Conservation (phyloP, 2,329 filamentous ascomycete genomes). For the Elsinoe australis region DNA sequence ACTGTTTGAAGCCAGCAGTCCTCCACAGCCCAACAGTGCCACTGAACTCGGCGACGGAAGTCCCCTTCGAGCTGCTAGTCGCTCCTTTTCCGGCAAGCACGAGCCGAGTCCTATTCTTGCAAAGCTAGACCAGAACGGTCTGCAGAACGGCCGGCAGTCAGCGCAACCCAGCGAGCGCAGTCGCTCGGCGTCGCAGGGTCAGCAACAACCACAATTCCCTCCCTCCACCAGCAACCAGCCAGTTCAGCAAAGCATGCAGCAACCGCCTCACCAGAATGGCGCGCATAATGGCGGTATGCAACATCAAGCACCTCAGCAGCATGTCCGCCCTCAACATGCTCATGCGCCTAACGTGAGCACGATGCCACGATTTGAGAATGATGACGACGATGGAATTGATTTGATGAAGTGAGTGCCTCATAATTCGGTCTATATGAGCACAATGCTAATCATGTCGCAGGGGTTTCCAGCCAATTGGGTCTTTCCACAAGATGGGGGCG, state of each 20-base stretch:
- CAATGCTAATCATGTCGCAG: constrained; percentile 25
- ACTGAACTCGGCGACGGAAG: constrained; percentile 25
- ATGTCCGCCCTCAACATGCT: constrained; percentile 8
- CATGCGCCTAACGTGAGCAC: constrained; percentile 17
- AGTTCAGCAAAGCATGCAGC: neutral
- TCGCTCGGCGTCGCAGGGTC: constrained; percentile 23
- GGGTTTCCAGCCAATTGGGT: constrained; percentile 44
- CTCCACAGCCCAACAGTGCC: constrained; percentile 23
- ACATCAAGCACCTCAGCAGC: constrained; percentile 11
- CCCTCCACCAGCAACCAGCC: neutral
- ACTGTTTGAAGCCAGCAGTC: constrained; percentile 30
- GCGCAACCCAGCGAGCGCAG: constrained; percentile 22
- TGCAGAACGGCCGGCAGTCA: constrained; percentile 13
- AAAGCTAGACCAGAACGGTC: constrained; percentile 10
- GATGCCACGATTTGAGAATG: constrained; percentile 33
- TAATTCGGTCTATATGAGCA: neutral
- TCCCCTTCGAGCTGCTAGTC: constrained; percentile 28
- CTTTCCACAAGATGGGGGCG: constrained; percentile 34
- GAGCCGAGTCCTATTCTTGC: constrained; percentile 22
- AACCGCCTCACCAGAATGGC: neutral
- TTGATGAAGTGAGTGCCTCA: constrained; percentile 40
- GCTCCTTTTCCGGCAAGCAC: constrained; percentile 18
- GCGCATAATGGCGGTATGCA: constrained; percentile 4
- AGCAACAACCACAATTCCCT: constrained; percentile 18
- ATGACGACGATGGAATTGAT: constrained; percentile 42